phyloP scores from a whole-genome alignment of 805 yeast genomes.

The Cyberlindnera suaveolens region DNA sequence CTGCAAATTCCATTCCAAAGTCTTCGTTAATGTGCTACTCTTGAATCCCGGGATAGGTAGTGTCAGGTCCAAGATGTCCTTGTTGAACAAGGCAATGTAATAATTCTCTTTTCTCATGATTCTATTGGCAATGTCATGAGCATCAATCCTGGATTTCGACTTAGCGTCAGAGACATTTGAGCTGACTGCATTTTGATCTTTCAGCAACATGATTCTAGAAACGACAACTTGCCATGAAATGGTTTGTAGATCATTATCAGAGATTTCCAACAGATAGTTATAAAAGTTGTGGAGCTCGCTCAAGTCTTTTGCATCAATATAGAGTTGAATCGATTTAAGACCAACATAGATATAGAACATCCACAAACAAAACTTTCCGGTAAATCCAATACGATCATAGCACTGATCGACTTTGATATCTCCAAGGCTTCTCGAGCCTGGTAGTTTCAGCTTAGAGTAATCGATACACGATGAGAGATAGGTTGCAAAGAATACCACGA shows the following conservation, averaged over 20 bases:
- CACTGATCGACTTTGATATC: slow-evolving; percentile 34
- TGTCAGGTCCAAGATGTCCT: slow-evolving; percentile 62
- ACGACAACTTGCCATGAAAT: slow-evolving; percentile 90
- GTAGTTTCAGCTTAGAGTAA: slow-evolving; percentile 38
- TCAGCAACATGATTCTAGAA: slow-evolving; percentile 61
- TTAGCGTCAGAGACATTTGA: slow-evolving; percentile 49
- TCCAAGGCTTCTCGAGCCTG: slow-evolving; percentile 17
- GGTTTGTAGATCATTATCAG: slow-evolving; percentile 83
- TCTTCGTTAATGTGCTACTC: slow-evolving; percentile 57
- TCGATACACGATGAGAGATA: slow-evolving; percentile 82
- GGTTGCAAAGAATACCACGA: slow-evolving; percentile 73
- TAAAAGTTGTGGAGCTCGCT: slow-evolving; percentile 75
- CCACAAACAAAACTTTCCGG: slow-evolving; percentile 57
- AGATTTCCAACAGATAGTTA: slow-evolving; percentile 58
- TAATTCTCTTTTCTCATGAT: slow-evolving; percentile 95
- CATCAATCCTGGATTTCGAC: slow-evolving; percentile 72
- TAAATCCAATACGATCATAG: slow-evolving; percentile 38
- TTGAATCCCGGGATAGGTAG: slow-evolving; percentile 45
- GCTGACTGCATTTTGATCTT: slow-evolving; percentile 69
- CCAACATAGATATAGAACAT: slow-evolving; percentile 48
- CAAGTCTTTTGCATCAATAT: slow-evolving; percentile 60
- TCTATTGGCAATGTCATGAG: slow-evolving; percentile 92
- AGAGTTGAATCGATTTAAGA: slow-evolving; percentile 47
- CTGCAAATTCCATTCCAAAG: slow-evolving; percentile 91
- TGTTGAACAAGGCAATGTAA: slow-evolving; percentile 82